phyloP scores from a whole-genome alignment of 176 grass and related monocot genomes.

The Juncus effusus region DNA sequence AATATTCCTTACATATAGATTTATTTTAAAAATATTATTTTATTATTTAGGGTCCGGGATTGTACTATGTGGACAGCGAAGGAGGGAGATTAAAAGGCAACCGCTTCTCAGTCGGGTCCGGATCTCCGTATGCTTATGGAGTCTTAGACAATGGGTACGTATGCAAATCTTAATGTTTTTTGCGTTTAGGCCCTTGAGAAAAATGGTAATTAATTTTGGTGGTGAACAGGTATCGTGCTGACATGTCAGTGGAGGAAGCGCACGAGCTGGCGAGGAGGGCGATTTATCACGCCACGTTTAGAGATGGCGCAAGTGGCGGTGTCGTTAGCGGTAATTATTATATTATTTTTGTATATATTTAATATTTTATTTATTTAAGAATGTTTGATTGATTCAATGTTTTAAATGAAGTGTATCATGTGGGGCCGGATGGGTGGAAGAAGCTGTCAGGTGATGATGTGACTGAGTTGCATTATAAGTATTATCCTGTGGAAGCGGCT shows the following conservation, averaged over 20 bases:
- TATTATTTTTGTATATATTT: constrained; percentile 14
- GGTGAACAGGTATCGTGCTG: constrained; percentile 59
- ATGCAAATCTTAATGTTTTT: not conserved
- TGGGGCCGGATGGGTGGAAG: constrained; percentile 80
- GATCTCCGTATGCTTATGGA: constrained; percentile 91
- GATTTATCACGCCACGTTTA: constrained; percentile 87
- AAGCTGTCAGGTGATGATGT: constrained; percentile 97
- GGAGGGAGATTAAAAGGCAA: constrained; percentile 77
- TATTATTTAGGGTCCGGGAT: constrained; percentile 74
- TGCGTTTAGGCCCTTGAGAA: not conserved
- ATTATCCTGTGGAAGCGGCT: constrained; percentile 52
- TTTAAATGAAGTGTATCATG: constrained; percentile 62
- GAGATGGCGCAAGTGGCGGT: constrained; percentile 92
- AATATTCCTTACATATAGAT: not conserved
- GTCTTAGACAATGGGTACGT: constrained; percentile 73
- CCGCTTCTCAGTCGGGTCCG: constrained; percentile 91
- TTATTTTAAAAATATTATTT: not conserved
- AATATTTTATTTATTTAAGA: not conserved
- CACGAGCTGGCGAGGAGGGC: constrained; percentile 66
- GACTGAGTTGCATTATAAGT: constrained; percentile 80
- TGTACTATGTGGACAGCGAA: constrained; percentile 98
- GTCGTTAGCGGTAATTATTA: constrained; percentile 70
- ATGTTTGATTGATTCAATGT: not conserved
- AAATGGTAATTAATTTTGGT: constrained; percentile 15
- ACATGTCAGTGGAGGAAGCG: constrained; percentile 77